A percentile compares a stretch with the other conserved stretches of the same genome.
phyloP scores from a whole-genome alignment of 352 stramenopile species.

The Globisporangium megalacanthum region DNA sequence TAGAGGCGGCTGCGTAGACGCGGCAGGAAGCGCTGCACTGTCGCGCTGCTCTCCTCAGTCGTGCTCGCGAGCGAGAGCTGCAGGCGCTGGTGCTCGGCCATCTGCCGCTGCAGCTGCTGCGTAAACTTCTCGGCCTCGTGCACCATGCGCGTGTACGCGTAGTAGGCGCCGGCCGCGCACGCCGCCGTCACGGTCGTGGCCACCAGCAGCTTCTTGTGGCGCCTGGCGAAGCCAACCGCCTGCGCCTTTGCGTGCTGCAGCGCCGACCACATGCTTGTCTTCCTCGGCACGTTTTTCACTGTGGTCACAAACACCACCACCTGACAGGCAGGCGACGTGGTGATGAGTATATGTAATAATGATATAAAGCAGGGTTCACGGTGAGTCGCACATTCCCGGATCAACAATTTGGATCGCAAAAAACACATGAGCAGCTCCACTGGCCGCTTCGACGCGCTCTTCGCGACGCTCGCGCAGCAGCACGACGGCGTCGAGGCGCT shows the following conservation, averaged over 20 bases:
- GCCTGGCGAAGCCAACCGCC: slow-evolving; percentile 54
- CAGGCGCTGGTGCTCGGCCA: slow-evolving; percentile 72
- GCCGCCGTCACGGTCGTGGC: slow-evolving; percentile 37
- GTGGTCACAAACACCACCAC: too few relatives aligned
- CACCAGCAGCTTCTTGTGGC: slow-evolving; percentile 63
- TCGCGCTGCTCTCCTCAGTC: slow-evolving; percentile 70
- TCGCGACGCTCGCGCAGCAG: slow-evolving; percentile 94
- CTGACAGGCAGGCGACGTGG: too few relatives aligned
- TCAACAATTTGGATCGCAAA: slow-evolving; percentile 1
- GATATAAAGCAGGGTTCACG: not conserved
- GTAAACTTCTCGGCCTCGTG: slow-evolving; percentile 65
- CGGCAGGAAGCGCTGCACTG: slow-evolving; percentile 70
- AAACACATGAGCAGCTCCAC: slow-evolving; percentile 20
- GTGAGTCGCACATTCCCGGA: not conserved
- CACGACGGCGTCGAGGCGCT: slow-evolving; percentile 93
- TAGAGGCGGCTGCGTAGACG: slow-evolving; percentile 58
- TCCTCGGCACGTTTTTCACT: not conserved
- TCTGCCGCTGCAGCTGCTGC: slow-evolving; percentile 61
- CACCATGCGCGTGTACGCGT: slow-evolving; percentile 57
- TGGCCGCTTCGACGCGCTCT: slow-evolving; percentile 69
- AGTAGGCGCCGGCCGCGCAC: slow-evolving; percentile 58
- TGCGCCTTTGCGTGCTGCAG: slow-evolving; percentile 45
- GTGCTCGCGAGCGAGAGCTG: slow-evolving; percentile 63
- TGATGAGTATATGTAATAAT: not conserved
- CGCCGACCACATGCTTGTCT: slow-evolving; percentile 57